These are phyloP conservation scores for Wickerhamiella spandovensis DNA, from an alignment of 805 yeast genomes.

Conservation along the genomic window DNA sequence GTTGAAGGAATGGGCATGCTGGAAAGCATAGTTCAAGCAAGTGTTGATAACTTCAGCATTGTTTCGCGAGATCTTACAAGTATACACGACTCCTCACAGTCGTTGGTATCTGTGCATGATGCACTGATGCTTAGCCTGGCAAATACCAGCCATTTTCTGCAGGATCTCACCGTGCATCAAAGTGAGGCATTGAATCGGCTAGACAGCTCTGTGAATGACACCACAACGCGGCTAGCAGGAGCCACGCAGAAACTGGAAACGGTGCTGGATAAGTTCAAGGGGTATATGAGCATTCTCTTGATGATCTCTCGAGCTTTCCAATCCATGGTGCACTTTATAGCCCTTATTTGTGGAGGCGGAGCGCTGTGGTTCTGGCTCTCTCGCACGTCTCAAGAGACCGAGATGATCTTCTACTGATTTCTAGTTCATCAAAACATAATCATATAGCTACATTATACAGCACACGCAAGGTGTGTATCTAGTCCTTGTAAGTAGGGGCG, in stretches of 20 bases:
- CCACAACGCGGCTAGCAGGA: neutral
- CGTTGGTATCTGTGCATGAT: neutral
- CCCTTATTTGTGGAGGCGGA: neutral
- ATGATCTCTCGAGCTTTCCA: neutral
- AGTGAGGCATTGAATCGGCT: neutral
- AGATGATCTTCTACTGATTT: neutral
- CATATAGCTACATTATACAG: neutral
- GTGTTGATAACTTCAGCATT: neutral
- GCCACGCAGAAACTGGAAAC: conserved; percentile 1
- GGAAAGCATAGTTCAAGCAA: neutral
- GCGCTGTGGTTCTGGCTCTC: neutral
- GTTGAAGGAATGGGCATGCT: neutral
- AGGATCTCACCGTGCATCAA: neutral
- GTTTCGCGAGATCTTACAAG: neutral
- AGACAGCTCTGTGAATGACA: neutral
- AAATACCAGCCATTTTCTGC: neutral
- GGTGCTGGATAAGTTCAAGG: conserved; percentile 7
- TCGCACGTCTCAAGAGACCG: neutral
- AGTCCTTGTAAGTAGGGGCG: conserved; percentile 53
- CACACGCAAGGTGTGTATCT: too few species aligned
- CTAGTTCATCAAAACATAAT: neutral
- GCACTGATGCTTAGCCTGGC: neutral
- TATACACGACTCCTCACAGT: neutral
- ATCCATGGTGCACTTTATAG: neutral
- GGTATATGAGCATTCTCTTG: neutral